Evolutionary conservation across 2,329 filamentous ascomycete species (phyloP), one percentile per base, ranked within the genome.

Genomic region (Nannizzia gypsea): DNA sequence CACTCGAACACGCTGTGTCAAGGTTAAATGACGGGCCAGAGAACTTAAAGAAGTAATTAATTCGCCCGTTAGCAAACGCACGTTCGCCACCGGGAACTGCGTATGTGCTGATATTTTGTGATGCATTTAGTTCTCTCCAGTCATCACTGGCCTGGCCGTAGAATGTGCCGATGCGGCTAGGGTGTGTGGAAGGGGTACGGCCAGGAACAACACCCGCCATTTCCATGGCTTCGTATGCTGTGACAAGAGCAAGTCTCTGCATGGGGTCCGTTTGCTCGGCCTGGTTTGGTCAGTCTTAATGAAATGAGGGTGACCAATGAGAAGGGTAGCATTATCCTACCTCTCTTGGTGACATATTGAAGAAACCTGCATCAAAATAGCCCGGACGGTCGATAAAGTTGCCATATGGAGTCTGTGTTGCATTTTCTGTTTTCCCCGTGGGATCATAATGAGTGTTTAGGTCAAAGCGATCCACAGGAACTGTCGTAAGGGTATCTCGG

Each of bases 111-210:
- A 61, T 50, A 20, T 88, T 82, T 71, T 90, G 84, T 0, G 81
- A 81, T 28, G 82, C 83, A 67, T 90, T 90, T 62, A 88, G 83
- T 67, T 90, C 87, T 72, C 78, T 81, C 81, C 85, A 90, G 68
- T 90, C 87, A 63, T 90, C 86, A 86, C 92, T 91, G 71, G 96
- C 90, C 22, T 50, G 84, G 56, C 87, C 87, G 66, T 88, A 89
- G 69, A 87, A 50, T 15, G 20, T 50, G 3, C 44, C 44, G 11
- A 50, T 50, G 44, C 44, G 44, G 20, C 22, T 24, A 15, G 20
- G 22, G 22, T 24, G 44, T 1, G 84, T 88, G 0, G 85, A 86
- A 0, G 85, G 81, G 0, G 85, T 88, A 57, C 86, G 78, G 71
- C 88, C 87, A 0, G 86, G 84, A 4, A 89, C 84, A 67, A 89